phyloP scores from a whole-genome alignment of 306 rosid genomes.

The Quercus agrifolia region DNA sequence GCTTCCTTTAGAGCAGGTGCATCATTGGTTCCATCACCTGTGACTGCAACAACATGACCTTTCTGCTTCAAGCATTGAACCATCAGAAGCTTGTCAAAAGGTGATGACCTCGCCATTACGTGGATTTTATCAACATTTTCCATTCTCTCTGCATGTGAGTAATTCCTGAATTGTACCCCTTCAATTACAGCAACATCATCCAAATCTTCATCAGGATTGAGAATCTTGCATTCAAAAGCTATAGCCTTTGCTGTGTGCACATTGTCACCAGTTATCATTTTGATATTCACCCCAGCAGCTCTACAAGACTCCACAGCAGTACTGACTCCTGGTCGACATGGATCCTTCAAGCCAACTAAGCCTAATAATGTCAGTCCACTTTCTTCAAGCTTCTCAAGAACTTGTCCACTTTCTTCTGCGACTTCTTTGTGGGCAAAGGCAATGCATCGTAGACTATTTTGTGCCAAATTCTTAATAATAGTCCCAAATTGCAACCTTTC shows the following conservation, averaged over 20 bases:
- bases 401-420: neutral
- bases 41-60: conserved; percentile 33
- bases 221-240: conserved; percentile 25
- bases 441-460: conserved; percentile 24
- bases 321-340: conserved; percentile 18
- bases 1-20: conserved; percentile 29
- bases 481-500: neutral
- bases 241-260: conserved; percentile 24
- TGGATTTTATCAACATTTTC: conserved; percentile 12
- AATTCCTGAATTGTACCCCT: conserved; percentile 16
- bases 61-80: conserved; percentile 23
- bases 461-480: conserved; percentile 20
- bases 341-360: conserved; percentile 22
- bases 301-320: conserved; percentile 17
- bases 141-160: conserved; percentile 20
- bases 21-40: conserved; percentile 27
- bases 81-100: conserved; percentile 24
- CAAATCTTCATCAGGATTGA: neutral
- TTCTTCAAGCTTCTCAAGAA: conserved; percentile 16
- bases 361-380: conserved; percentile 8
- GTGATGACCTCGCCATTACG: conserved; percentile 28
- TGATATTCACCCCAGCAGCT: conserved; percentile 25
- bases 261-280: conserved; percentile 28
- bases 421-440: conserved; percentile 18
- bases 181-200: conserved; percentile 5